phyloP scores from a whole-genome alignment of 1,139 yeast species.

The Hyphopichia pseudoburtonii region DNA sequence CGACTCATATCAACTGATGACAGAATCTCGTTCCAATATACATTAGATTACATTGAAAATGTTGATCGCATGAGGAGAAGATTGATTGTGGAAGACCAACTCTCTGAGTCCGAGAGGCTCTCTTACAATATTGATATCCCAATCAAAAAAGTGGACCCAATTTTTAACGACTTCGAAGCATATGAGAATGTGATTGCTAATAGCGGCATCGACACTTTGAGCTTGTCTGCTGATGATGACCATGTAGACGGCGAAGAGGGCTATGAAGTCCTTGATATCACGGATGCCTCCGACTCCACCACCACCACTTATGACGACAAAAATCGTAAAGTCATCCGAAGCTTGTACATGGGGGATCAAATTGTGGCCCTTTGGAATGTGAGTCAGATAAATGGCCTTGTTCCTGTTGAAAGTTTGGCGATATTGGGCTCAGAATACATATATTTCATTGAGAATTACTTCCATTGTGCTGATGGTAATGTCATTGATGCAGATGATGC shows the following conservation, averaged over 20 bases:
- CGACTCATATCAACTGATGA: constrained; percentile 31
- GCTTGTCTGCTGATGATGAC: constrained; percentile 19
- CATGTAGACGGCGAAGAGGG: constrained; percentile 14
- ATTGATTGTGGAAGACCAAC: constrained; percentile 52
- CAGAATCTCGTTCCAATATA: constrained; percentile 30
- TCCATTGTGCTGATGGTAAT: constrained; percentile 56
- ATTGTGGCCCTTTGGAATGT: constrained; percentile 74
- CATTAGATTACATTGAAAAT: constrained; percentile 67
- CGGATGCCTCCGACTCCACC: constrained; percentile 31
- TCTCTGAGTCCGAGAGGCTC: constrained; percentile 44
- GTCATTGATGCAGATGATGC: constrained; percentile 71
- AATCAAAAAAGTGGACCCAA: constrained; percentile 22
- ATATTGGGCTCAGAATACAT: constrained; percentile 64
- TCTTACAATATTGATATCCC: constrained; percentile 43
- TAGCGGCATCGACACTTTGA: constrained; percentile 26
- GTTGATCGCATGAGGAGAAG: constrained; percentile 62
- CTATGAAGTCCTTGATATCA: constrained; percentile 42
- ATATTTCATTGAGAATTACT: constrained; percentile 69
- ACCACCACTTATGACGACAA: constrained; percentile 57
- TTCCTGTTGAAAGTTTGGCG: constrained; percentile 69
- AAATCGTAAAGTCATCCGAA: constrained; percentile 69
- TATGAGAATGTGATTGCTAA: constrained; percentile 17
- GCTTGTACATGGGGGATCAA: constrained; percentile 68
- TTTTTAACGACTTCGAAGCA: constrained; percentile 12
- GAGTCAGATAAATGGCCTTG: constrained; percentile 70